Percentiles rank a stretch among this genome's conserved stretches.
Conservation (phyloP, 2,329 filamentous ascomycete species). For the Pseudogymnoascus sp. region DNA sequence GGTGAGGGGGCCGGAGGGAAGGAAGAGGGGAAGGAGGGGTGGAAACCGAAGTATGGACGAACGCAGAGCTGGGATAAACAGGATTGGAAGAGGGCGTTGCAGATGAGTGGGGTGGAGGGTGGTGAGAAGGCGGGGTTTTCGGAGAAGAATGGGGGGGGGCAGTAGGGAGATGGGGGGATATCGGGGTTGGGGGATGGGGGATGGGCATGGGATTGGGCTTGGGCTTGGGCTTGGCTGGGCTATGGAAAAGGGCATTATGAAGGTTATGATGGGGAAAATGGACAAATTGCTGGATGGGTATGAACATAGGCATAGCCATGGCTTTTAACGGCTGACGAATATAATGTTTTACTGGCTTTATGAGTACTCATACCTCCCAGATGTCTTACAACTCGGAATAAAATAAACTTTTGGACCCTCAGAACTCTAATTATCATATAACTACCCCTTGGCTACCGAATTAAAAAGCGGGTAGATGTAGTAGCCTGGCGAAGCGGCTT, state of each 20-base stretch:
- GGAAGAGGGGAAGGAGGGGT: not conserved
- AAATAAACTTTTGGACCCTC: not conserved
- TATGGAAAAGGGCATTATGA: not conserved
- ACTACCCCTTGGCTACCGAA: not conserved
- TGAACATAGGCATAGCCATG: not conserved
- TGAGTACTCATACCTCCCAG: not conserved
- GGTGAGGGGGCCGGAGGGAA: not conserved
- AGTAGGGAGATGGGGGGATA: not conserved
- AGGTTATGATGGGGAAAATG: not conserved
- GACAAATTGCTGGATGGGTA: not conserved
- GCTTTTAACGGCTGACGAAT: not conserved
- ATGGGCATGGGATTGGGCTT: not conserved
- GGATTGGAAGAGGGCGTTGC: slow-evolving; percentile 45
- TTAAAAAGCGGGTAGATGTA: not conserved
- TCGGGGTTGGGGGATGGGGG: not conserved
- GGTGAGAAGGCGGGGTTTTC: slow-evolving; percentile 25
- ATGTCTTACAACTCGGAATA: not conserved
- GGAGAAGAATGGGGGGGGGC: not conserved
- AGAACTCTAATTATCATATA: not conserved
- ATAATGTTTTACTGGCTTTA: not conserved
- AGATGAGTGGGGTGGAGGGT: slow-evolving; percentile 37
- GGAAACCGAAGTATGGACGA: slow-evolving; percentile 13
- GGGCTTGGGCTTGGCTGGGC: not conserved
- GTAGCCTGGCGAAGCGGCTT: not conserved
- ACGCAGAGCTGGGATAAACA: slow-evolving; percentile 37